phyloP scores from a whole-genome alignment of 768 basidiomycete genomes.

The Hygrophorus russula region DNA sequence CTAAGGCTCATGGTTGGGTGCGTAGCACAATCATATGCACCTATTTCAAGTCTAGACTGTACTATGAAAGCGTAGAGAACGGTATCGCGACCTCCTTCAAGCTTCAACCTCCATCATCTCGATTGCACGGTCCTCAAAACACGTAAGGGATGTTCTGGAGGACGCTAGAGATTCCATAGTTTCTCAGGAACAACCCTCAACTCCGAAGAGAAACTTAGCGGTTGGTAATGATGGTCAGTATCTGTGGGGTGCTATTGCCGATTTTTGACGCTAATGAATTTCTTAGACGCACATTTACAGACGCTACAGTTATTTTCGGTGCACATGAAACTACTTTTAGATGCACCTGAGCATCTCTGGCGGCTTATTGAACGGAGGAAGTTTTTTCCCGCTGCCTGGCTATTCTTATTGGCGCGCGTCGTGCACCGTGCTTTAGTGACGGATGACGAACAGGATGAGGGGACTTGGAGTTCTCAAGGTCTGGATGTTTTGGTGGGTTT shows the following conservation, averaged over 20 bases:
- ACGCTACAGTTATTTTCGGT: conserved; percentile 69
- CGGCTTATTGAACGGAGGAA: conserved; percentile 70
- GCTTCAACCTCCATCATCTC: conserved; percentile 79
- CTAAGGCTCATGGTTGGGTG: conserved; percentile 87
- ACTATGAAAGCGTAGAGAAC: conserved; percentile 66
- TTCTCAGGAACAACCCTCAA: conserved; percentile 32
- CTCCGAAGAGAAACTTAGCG: conserved; percentile 28
- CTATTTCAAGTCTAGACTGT: conserved; percentile 16
- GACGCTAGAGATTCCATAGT: conserved; percentile 47
- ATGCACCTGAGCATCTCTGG: conserved; percentile 90
- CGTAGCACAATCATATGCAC: conserved; percentile 23
- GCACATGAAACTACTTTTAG: conserved; percentile 83
- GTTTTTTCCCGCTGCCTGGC: conserved; percentile 77
- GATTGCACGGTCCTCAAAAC: conserved; percentile 57
- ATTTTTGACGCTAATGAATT: neutral
- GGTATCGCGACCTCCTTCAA: conserved; percentile 79
- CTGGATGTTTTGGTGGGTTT: conserved; percentile 50
- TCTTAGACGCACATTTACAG: conserved; percentile 49
- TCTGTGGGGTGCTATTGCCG: neutral
- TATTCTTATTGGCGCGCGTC: conserved; percentile 78
- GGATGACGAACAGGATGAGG: conserved; percentile 55
- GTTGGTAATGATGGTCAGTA: conserved; percentile 31
- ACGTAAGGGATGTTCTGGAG: conserved; percentile 50
- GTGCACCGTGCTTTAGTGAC: conserved; percentile 66
- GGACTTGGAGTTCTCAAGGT: conserved; percentile 44